phyloP scores from a whole-genome alignment of 2,329 filamentous ascomycete genomes.

The Aquanectria penicillioides region DNA sequence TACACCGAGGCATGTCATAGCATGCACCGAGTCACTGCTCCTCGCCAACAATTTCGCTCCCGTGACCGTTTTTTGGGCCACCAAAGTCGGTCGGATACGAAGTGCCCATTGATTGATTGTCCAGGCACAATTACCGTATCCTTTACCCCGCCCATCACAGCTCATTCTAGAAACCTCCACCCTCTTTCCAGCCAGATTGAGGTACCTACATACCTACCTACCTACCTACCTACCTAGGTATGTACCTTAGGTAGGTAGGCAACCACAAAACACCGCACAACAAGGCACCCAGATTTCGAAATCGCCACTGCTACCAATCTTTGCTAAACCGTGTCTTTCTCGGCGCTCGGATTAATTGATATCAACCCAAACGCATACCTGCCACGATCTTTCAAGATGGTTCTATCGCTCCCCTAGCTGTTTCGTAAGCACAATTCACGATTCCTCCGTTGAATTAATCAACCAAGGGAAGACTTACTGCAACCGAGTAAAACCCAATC shows the following conservation, averaged over 20 bases:
- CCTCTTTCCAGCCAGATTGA: background rate
- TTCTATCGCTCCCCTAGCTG: background rate
- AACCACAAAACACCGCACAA: background rate
- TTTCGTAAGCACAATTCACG: background rate
- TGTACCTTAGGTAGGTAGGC: too few species aligned
- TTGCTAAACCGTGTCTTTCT: background rate
- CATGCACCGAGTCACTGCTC: conserved; percentile 6
- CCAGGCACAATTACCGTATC: too few species aligned
- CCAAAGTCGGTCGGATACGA: too few species aligned
- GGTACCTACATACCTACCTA: too few species aligned
- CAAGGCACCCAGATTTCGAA: background rate
- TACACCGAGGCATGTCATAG: conserved; percentile 5
- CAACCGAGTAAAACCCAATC: conserved; percentile 1
- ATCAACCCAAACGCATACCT: background rate
- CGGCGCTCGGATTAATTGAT: background rate
- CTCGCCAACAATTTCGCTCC: background rate
- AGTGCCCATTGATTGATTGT: too few species aligned
- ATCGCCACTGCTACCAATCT: background rate
- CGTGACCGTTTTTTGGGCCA: too few species aligned
- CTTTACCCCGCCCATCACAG: background rate
- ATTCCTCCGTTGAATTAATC: too few species aligned
- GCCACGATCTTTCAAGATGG: background rate
- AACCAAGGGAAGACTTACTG: background rate
- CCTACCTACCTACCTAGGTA: too few species aligned
- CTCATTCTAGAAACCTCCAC: conserved; percentile 2